Base-by-base conservation (phyloP, 208 protist genomes). In the Cochliopodium minus region DNA sequence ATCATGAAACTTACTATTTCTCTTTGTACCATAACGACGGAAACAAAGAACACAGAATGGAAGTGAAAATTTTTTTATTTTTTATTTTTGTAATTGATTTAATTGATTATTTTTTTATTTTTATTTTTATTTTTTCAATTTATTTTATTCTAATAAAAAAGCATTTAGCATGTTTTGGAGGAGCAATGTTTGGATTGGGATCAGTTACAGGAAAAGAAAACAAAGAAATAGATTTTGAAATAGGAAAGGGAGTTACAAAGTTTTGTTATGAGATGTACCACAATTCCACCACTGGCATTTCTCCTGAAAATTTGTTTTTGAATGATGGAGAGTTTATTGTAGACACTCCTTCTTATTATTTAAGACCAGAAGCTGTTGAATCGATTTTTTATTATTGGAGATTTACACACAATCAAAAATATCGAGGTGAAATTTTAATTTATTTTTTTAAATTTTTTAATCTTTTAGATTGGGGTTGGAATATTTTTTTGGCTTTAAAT, bases 391-490 rank as follows among this genome's bases (percentile, higher is more conserved):
- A 70, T 10, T 38, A 81, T 28, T 86, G 40, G 0, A 25, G 77
- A 25, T n/a, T 74, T 1, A 81, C 76, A 15, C 33, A 69, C 29
- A 63, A 82, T 23, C 13, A 20, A 11, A 79, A 73, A 29, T 89
- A 80, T 32, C 61, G 71, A 60, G n/a, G n/a, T n/a, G n/a, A n/a
- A n/a, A n/a, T n/a, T n/a, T n/a, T n/a, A n/a, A n/a, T n/a, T n/a
- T n/a, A n/a, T n/a, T n/a, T n/a, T n/a, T n/a, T n/a, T n/a, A n/a
- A n/a, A n/a, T n/a, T n/a, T n/a, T n/a, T n/a, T n/a, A n/a, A n/a
- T n/a, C n/a, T n/a, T n/a, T n/a, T n/a, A n/a, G 81, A 90, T 10
- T 66, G 54, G 55, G 79, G 61, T 23, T 87, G 81, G 81, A 53
- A 74, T n/a, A 69, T 85, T 0, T 87, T 82, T 43, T 13, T 36